These are phyloP conservation scores for Saraca asoca DNA, from an alignment of 331 rosid genomes.

Conservation along the genomic window DNA sequence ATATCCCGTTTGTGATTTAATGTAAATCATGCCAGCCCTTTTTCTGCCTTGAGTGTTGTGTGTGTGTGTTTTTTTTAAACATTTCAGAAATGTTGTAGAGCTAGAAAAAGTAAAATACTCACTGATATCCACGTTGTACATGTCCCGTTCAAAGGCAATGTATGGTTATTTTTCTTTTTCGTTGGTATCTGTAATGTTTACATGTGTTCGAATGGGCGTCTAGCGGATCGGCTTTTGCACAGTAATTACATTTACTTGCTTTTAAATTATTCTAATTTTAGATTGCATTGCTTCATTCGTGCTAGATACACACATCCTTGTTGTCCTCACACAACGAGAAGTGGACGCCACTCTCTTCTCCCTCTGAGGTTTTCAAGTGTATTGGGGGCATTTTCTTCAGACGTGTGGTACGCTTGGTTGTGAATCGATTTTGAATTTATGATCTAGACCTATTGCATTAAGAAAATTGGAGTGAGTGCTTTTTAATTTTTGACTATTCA, in stretches of 20 bases:
- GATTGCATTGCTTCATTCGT: not conserved
- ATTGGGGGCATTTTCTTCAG: too few relatives aligned
- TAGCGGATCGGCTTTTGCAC: constrained; percentile 24
- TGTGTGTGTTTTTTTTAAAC: constrained; percentile 37
- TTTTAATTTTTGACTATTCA: too few relatives aligned
- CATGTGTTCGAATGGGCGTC: constrained; percentile 19
- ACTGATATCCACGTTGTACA: constrained; percentile 29
- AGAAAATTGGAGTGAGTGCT: too few relatives aligned
- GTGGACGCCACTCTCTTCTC: too few relatives aligned
- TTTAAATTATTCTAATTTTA: constrained; percentile 26
- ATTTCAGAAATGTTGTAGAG: constrained; percentile 35
- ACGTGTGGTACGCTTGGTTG: too few relatives aligned
- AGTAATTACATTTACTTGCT: too few relatives aligned
- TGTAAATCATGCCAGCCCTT: constrained; percentile 58
- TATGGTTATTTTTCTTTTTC: not conserved
- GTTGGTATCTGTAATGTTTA: constrained; percentile 21
- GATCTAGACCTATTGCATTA: too few relatives aligned
- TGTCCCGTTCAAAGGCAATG: constrained; percentile 33
- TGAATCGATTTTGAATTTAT: too few relatives aligned
- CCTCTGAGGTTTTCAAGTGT: too few relatives aligned
- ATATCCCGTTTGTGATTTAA: constrained; percentile 59
- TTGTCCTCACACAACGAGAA: too few relatives aligned
- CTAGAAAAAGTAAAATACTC: constrained; percentile 31
- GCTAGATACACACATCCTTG: too few relatives aligned
- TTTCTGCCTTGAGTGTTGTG: constrained; percentile 46